A percentile compares a stretch with the other conserved stretches of the same genome.
These are phyloP conservation scores for Tulasnella sp. DNA, from an alignment of 768 basidiomycete species.

Conservation along the genomic window DNA sequence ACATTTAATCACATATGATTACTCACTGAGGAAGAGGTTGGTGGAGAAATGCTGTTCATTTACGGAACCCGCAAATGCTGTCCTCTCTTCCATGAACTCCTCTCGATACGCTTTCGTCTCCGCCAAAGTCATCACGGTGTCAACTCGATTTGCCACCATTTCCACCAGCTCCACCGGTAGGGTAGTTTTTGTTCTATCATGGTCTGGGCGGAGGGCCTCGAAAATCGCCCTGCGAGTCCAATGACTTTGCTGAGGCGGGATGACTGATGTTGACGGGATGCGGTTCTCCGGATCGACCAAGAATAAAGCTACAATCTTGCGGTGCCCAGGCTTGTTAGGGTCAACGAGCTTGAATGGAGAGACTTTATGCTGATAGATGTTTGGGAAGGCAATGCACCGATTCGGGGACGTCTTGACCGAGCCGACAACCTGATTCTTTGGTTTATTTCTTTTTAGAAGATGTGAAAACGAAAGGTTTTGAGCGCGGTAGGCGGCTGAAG, in stretches of 20 bases:
- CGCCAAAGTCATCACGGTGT: too few species aligned
- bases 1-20: too few species aligned
- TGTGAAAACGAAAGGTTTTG: not conserved
- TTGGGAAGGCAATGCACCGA: conserved; percentile 23
- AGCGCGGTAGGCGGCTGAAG: conserved; percentile 37
- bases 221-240: not conserved
- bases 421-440: not conserved
- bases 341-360: conserved; percentile 12
- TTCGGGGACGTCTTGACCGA: not conserved
- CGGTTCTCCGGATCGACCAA: conserved; percentile 8
- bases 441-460: too few species aligned
- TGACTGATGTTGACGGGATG: not conserved
- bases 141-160: not conserved
- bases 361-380: conserved; percentile 23
- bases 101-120: too few species aligned
- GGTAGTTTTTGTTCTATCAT: too few species aligned
- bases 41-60: too few species aligned
- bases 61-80: too few species aligned
- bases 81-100: too few species aligned
- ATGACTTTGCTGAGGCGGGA: conserved; percentile 14
- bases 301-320: conserved; percentile 19
- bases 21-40: not conserved
- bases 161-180: conserved; percentile 14
- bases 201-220: not conserved
- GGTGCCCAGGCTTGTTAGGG: conserved; percentile 17